Evolutionary conservation across 805 yeast genomes (phyloP).

Genomic region (Barnettozyma wickerhamii): DNA sequence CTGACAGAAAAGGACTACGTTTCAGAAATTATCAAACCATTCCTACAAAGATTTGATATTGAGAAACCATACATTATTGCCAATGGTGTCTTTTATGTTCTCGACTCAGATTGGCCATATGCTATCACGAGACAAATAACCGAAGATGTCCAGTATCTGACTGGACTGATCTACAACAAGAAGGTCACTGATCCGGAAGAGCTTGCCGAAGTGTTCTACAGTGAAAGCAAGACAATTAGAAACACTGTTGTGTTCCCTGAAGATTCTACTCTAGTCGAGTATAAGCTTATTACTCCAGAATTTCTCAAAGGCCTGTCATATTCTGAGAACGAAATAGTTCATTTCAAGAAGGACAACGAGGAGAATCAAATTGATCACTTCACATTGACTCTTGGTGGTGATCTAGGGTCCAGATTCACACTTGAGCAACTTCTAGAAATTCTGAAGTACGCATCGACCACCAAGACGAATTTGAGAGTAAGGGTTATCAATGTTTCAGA

Average conservation of each 20-base stretch:
- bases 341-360: constrained; percentile 14
- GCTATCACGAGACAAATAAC: constrained; percentile 47
- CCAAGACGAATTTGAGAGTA: constrained; percentile 32
- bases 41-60: constrained; percentile 37
- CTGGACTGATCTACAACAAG: constrained; percentile 23
- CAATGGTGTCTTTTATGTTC: constrained; percentile 65
- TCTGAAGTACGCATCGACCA: constrained; percentile 24
- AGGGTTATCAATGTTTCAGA: constrained; percentile 31
- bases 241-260: constrained; percentile 51
- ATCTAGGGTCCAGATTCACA: constrained; percentile 37
- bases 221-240: constrained; percentile 39
- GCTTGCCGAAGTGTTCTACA: constrained; percentile 38
- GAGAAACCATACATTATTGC: constrained; percentile 50
- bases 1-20: constrained; percentile 16
- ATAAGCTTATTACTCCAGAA: constrained; percentile 23
- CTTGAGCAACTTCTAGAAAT: constrained; percentile 41
- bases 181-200: constrained; percentile 23
- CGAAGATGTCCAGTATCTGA: constrained; percentile 41
- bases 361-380: constrained; percentile 22
- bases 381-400: constrained; percentile 56
- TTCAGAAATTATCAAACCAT: constrained; percentile 21
- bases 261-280: constrained; percentile 28
- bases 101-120: constrained; percentile 52
- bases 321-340: constrained; percentile 18
- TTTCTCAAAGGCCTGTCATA: constrained; percentile 5